Evolutionary conservation across 148 eudicot genomes (phyloP).

Genomic region (Talinum fruticosum): DNA sequence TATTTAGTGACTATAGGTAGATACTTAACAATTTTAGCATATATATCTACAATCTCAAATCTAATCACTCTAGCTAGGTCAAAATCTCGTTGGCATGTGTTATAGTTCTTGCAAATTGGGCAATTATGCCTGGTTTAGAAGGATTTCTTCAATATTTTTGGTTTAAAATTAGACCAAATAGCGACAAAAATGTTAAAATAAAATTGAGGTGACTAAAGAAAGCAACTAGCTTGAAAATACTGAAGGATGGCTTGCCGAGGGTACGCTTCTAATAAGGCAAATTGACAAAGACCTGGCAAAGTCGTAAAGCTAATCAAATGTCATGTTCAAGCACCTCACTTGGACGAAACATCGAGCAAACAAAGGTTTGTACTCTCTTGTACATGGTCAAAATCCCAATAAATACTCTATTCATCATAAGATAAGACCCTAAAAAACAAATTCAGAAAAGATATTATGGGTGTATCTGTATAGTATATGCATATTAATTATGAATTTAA

Average conservation of each 20-base stretch:
- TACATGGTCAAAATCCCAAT: constrained; percentile 18
- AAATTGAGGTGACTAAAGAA: not conserved
- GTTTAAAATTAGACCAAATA: not conserved
- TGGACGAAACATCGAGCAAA: constrained; percentile 15
- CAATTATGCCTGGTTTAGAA: too few species aligned
- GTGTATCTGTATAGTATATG: too few species aligned
- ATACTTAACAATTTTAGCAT: too few species aligned
- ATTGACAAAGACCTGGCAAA: constrained; percentile 10
- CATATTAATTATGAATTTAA: too few species aligned
- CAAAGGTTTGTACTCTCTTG: constrained; percentile 19
- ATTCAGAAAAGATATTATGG: not conserved
- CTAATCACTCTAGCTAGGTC: too few species aligned
- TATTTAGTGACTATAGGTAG: too few species aligned
- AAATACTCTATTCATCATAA: not conserved
- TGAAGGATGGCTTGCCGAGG: not conserved
- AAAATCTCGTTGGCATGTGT: too few species aligned
- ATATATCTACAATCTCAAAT: too few species aligned
- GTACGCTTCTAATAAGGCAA: not conserved
- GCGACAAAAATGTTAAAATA: too few species aligned
- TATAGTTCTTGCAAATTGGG: too few species aligned
- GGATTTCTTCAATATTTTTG: too few species aligned
- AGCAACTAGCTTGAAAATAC: constrained; percentile 10
- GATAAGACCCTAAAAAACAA: not conserved
- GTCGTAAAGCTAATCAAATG: constrained; percentile 9
- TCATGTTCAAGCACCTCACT: constrained; percentile 22